Conservation (phyloP, 169 alveolate genomes). For the Theileria annulata region DNA sequence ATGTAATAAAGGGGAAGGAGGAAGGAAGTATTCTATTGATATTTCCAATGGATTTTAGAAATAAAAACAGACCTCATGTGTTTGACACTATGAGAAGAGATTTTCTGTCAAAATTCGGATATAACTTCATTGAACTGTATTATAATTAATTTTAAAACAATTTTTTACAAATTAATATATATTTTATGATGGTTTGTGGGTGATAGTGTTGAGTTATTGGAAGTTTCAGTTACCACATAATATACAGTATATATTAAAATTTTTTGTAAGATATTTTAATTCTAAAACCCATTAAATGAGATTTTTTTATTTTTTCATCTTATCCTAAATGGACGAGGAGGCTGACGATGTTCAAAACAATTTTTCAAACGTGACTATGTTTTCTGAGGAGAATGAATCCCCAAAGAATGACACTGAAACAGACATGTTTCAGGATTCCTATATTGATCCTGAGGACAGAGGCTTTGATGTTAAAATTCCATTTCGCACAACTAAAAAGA, state of each 20-base stretch:
- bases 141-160: not conserved
- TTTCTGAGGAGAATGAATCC: constrained; percentile 7
- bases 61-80: not conserved
- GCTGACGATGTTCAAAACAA: not conserved
- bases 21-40: not conserved
- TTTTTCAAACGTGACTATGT: not conserved
- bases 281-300: not conserved
- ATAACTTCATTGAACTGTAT: constrained; percentile 24
- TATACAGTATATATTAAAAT: not conserved
- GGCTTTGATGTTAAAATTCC: constrained; percentile 47
- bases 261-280: not conserved
- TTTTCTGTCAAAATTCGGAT: constrained; percentile 15
- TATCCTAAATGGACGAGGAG: constrained; percentile 13
- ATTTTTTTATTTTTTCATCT: not conserved
- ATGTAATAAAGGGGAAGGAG: constrained; percentile 9
- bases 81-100: constrained; percentile 18
- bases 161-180: not conserved
- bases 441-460: not conserved
- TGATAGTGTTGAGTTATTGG: not conserved
- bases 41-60: not conserved
- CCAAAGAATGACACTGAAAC: constrained; percentile 2
- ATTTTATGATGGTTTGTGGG: not conserved
- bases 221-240: not conserved
- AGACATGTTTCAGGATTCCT: not conserved
- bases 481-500: constrained; percentile 3